Base-by-base conservation (phyloP, 2,329 filamentous ascomycete species). In the Claviceps sp. region DNA sequence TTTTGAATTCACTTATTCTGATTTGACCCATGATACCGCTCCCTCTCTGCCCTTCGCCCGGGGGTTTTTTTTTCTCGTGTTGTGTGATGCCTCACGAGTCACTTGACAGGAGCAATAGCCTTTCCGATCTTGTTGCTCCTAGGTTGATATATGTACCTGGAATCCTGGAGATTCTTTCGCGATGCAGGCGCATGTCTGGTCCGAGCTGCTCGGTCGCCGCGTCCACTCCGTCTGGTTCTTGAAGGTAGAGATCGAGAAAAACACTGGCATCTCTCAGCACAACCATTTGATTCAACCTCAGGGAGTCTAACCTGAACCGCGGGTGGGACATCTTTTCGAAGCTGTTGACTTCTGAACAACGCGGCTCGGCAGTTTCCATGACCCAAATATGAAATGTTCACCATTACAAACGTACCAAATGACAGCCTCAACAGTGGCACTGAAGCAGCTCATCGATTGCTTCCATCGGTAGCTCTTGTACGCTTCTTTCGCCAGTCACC, bases 401-500 rank as follows among this genome's bases (percentile, higher is more conserved):
- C 17, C n/a, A 11, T 36, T 26, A 8, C 16, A 47, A 34, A 39
- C 1, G 20, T 26, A 43, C 13, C 14, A n/a, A 23, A 43, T 13
- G n/a, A 43, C 9, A 26, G 29, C 16, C 5, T 46, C n/a, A 23
- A 29, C 26, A 14, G n/a, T 34, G 20, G 34, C n/a, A 39, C 26
- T 9, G 7, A 8, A 34, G 5, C n/a, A 23, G 5, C n/a, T 39
- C 36, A 40, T 17, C 26, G 26, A 38, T 6, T 20, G 37, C 34
- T 36, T 26, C 17, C 26, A 7, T 13, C 34, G 22, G 23, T 38
- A 13, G n/a, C 50, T 34, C 45, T 22, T 22, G 39, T 45, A 36
- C 16, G 8, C 2, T 14, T 36, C 14, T 9, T 8, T 5, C 42
- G 4, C 8, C 23, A 13, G 42, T 52, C 22, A 54, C 62, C 63